These are phyloP conservation scores for Geoglossum cookeanum DNA, from an alignment of 2,329 filamentous ascomycete genomes.

Conservation along the genomic window DNA sequence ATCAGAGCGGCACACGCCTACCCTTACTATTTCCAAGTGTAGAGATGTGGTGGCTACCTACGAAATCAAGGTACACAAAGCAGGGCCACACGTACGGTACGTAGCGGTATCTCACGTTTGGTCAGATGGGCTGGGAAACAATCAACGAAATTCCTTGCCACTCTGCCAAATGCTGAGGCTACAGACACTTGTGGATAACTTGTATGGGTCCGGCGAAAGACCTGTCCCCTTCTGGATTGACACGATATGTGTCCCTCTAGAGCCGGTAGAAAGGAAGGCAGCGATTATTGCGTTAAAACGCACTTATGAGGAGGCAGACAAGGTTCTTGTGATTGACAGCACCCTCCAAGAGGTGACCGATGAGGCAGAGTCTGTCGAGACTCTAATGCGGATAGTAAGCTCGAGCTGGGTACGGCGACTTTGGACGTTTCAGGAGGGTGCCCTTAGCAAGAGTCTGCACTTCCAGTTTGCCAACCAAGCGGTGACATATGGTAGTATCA, in stretches of 20 bases:
- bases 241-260: background rate
- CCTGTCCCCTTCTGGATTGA: background rate
- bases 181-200: background rate
- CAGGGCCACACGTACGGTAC: background rate
- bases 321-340: background rate
- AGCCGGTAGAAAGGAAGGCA: background rate
- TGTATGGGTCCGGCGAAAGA: background rate
- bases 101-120: background rate
- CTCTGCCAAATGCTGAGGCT: background rate
- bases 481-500: background rate
- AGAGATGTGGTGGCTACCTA: background rate
- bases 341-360: background rate
- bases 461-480: background rate
- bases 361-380: background rate
- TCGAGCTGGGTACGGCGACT: background rate
- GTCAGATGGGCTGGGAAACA: background rate
- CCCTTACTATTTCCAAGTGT: background rate
- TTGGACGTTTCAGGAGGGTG: background rate
- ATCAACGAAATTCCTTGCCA: background rate
- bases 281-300: background rate
- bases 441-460: background rate
- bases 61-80: background rate
- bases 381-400: background rate
- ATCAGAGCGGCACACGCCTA: background rate
- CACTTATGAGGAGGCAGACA: background rate